Base-by-base conservation (phyloP, 805 yeast genomes). In the Suhomyces prunicola region DNA sequence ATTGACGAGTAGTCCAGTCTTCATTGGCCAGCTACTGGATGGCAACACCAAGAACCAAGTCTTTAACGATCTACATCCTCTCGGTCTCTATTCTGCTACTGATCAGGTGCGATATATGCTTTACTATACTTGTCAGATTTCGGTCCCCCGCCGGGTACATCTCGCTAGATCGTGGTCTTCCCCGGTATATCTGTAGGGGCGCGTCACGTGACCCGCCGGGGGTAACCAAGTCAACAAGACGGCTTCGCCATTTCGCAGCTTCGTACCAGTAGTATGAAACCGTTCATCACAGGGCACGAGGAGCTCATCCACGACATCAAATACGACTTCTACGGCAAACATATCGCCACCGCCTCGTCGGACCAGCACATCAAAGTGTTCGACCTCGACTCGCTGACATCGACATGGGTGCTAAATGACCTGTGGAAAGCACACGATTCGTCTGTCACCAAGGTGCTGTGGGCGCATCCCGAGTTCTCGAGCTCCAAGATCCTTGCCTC, bases 391-490 rank as follows among this genome's bases (percentile, higher is more conserved):
- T 70, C 84, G 13, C 72, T 79, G 26, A 78, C 86, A 1, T 82
- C 80, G n/a, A 79, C 84, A 17, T 94, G 98, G 98, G 81, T 82
- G 17, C 71, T 89, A 52, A 85, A 86, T 62, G 97, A 93, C 69
- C 85, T 88, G 47, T 94, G 97, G 96, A 88, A 88, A 59, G 98
- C 98, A 0, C 99, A 94, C 66, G 97, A 94, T 61, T 85, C 96
- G 6, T 82, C 91, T 53, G 82, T 94, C 24, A 88, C 90, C 19
- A 83, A 87, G 59, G 77, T 94, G 8, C 84, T 85, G 46, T 94
- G 97, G 96, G 97, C 98, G 0, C 87, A 90, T 48, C 99, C 99
- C 1, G 96, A 93, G 68, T 91, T 84, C 69, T 69, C 73, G 24
- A 69, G 71, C 54, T 96, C 97, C 7, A 89, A 89, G 63, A 74